Conservation (phyloP, 2,329 filamentous ascomycete genomes). For the Penicillium oxalicum region DNA sequence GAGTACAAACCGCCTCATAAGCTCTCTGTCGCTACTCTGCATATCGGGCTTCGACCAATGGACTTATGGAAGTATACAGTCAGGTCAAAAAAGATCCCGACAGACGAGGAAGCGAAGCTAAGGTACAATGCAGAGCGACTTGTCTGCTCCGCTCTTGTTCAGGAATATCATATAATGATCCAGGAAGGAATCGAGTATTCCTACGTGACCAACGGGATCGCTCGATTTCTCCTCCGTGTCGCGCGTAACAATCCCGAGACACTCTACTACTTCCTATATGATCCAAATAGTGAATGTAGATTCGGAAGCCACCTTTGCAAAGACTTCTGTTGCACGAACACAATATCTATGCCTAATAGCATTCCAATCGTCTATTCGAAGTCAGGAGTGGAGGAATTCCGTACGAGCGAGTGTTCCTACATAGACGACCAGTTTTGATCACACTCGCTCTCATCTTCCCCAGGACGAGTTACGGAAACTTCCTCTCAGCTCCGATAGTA, state of each 20-base stretch:
- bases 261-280: conserved; percentile 25
- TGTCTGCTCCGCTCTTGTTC: not conserved
- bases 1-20: not conserved
- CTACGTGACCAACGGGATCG: not conserved
- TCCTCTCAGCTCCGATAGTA: conserved; percentile 15
- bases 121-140: not conserved
- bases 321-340: conserved; percentile 14
- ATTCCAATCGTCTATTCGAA: conserved; percentile 13
- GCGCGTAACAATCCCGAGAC: conserved; percentile 8
- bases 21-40: not conserved
- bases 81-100: not conserved
- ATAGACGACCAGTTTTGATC: conserved; percentile 19
- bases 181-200: not conserved
- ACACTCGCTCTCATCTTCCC: conserved; percentile 16
- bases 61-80: not conserved
- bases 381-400: conserved; percentile 20
- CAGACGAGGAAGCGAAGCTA: not conserved
- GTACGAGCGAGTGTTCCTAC: conserved; percentile 9
- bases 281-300: conserved; percentile 14
- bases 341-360: conserved; percentile 22
- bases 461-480: conserved; percentile 12
- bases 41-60: not conserved
- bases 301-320: not conserved
- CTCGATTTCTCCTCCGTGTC: not conserved
- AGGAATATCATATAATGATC: not conserved